A percentile compares a stretch with the other conserved stretches of the same genome.
Evolutionary conservation across 345 rosid species (phyloP).

Genomic region (Salix brachista): DNA sequence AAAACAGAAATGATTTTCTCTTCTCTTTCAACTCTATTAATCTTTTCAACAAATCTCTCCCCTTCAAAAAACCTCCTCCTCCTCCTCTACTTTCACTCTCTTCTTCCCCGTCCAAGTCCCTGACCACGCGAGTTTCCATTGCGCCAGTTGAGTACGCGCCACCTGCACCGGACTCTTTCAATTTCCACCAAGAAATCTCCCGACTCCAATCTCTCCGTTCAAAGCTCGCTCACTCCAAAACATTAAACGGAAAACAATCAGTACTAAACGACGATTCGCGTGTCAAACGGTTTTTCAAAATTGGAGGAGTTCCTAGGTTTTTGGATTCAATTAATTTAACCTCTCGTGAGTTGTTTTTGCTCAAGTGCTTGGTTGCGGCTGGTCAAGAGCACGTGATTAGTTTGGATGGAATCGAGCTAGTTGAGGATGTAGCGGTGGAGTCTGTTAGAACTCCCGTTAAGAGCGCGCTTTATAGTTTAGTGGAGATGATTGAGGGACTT

Average conservation of each 20-base stretch:
- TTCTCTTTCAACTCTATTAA: neutral
- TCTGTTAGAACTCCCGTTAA: slow-evolving; percentile 49
- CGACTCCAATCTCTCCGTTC: slow-evolving; percentile 58
- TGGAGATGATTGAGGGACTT: slow-evolving; percentile 71
- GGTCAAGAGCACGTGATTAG: slow-evolving; percentile 77
- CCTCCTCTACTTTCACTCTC: slow-evolving; percentile 17
- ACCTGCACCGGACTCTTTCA: slow-evolving; percentile 55
- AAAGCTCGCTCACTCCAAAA: slow-evolving; percentile 37
- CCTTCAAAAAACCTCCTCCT: slow-evolving; percentile 9
- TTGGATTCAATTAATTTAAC: slow-evolving; percentile 41
- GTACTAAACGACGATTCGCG: slow-evolving; percentile 48
- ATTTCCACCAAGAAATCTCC: slow-evolving; percentile 58
- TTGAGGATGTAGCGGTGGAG: slow-evolving; percentile 28
- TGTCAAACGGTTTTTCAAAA: slow-evolving; percentile 46
- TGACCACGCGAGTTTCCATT: slow-evolving; percentile 52
- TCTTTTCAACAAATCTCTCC: slow-evolving; percentile 24
- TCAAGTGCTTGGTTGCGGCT: slow-evolving; percentile 73
- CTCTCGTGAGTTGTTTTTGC: slow-evolving; percentile 43
- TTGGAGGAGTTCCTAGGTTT: slow-evolving; percentile 32
- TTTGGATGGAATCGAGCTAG: slow-evolving; percentile 29
- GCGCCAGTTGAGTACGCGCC: slow-evolving; percentile 62
- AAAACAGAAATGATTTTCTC: neutral
- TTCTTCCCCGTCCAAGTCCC: slow-evolving; percentile 9
- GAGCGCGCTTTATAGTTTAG: slow-evolving; percentile 61
- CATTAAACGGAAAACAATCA: slow-evolving; percentile 32